Evolutionary conservation across 306 rosid species (phyloP), one percentile per base, ranked within the genome.

Genomic region (Albizia julibrissin): DNA sequence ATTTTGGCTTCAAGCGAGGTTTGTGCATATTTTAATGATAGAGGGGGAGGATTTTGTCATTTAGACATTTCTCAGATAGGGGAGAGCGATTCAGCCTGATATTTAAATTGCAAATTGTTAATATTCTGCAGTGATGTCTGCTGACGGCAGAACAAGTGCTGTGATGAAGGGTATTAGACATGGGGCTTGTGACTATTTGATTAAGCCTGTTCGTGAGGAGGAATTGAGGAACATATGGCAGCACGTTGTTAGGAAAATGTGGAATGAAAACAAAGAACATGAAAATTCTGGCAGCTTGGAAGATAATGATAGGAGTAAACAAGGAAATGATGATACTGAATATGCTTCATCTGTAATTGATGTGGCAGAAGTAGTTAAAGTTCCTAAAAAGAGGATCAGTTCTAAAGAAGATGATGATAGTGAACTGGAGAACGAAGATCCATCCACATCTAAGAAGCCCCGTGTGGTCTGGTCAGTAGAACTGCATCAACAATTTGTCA

Each of bases 71-170:
- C 4, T 29, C 10, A 64, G 69, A 13, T 1, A 27, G 40, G 40
- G 39, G 40, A 29, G n/a, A 64, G 69, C 26, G 13, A 64, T 27
- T 26, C 37, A 27, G 2, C 40, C 40, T 64, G 6, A 29, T 27
- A 64, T 64, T 64, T 64, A 64, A 26, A 37, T 72, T 72, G 67
- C 40, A 4, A 72, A 46, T 80, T 80, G 81, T 65, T 80, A 74
- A 54, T 85, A 42, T 68, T 84, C 2, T 80, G 80, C 77, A 93
- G 97, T 93, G 95, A 89, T 91, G 97, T 93, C 92, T 70, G 82
- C 73, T 58, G 95, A 91, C 80, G 85, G 80, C 34, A 65, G 83
- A 69, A 69, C 76, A 62, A 84, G 80, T 72, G 82, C 79, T 21
- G 84, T 80, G 15, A 77, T 86, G 91, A 82, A 67, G 81, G 84